Base-by-base conservation (phyloP, 2,329 filamentous ascomycete genomes). In the Pseudogymnoascus destructans region DNA sequence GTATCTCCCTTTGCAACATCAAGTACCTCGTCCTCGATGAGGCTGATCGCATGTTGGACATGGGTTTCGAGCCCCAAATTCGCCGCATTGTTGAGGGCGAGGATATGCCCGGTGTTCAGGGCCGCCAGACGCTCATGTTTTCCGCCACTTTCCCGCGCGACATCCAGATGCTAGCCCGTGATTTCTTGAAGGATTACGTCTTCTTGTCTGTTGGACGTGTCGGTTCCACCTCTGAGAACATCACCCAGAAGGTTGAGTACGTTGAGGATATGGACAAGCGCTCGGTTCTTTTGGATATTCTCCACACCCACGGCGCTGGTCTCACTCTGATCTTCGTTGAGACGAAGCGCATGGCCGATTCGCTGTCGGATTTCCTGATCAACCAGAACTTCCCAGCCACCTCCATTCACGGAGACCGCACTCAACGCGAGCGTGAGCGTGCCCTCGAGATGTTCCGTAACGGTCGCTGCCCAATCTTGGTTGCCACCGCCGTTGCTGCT, bases 21-120 rank as follows among this genome's bases (percentile, higher is more conserved):
- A 97, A 96, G 80, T 98, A 98, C 73, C 82, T 98, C 62, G 89
- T 98, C 67, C 88, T 98, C 58, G 93, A 98, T 68, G 93, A 98
- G 82, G 93, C 93, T 73, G 93, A 98, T 79, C 93, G 93, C 73
- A 98, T 98, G 93, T 81, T 98, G 80, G 93, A 98, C 81, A 98
- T 98, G 93, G 93, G 93, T 93, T 98, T 98, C 80, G 93, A 98
- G 79, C 93, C 93, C 69, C 93, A 98, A 77, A 98, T 98, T 71
- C 91, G 93, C 70, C 88, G 92, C 68, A 97, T 98, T 69, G 93
- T 98, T 49, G 92, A 97, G 75, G 90, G 90, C 61, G 93, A 97
- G 76, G 93, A 98, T 69, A 98, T 98, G 93, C 93, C 93, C 59
- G 73, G 75, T 57, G 88, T 92, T 61, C 77, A 84, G 64, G 77